phyloP scores from a whole-genome alignment of 805 yeast species.

The Jamesozyma spencerorum region DNA sequence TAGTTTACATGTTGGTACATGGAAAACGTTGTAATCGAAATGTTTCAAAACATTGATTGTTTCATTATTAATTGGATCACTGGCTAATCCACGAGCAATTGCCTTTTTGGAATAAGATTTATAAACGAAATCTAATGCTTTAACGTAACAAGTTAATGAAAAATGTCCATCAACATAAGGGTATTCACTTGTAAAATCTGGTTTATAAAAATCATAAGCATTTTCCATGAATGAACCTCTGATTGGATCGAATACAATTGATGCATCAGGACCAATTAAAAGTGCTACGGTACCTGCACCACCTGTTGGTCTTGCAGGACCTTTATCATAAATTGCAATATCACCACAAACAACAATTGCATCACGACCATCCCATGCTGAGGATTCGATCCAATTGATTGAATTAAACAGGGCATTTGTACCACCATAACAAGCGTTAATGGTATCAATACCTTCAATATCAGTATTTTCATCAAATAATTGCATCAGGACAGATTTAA shows the following conservation, averaged over 20 bases:
- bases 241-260: slow-evolving; percentile 78
- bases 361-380: slow-evolving; percentile 96
- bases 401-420: slow-evolving; percentile 91
- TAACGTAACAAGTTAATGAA: slow-evolving; percentile 86
- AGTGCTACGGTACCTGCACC: slow-evolving; percentile 97
- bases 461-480: slow-evolving; percentile 73
- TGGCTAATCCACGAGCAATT: slow-evolving; percentile 39
- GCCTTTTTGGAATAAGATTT: slow-evolving; percentile 72
- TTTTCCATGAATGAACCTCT: slow-evolving; percentile 95
- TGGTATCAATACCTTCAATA: slow-evolving; percentile 90
- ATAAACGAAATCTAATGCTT: slow-evolving; percentile 86
- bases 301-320: slow-evolving; percentile 98
- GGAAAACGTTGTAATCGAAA: slow-evolving; percentile 93
- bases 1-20: slow-evolving; percentile 94
- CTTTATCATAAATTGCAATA: slow-evolving; percentile 93
- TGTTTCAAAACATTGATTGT: slow-evolving; percentile 59
- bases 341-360: slow-evolving; percentile 97
- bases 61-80: slow-evolving; percentile 38
- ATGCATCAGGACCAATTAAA: slow-evolving; percentile 95
- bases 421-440: slow-evolving; percentile 98
- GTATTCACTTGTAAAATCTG: slow-evolving; percentile 91
- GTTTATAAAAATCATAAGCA: slow-evolving; percentile 97
- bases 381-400: slow-evolving; percentile 90
- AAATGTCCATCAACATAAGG: slow-evolving; percentile 97
- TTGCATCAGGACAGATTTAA: slow-evolving; percentile 92